Evolutionary conservation across 73 alveolate species (phyloP).

Genomic region (Durusdinium trenchii): DNA sequence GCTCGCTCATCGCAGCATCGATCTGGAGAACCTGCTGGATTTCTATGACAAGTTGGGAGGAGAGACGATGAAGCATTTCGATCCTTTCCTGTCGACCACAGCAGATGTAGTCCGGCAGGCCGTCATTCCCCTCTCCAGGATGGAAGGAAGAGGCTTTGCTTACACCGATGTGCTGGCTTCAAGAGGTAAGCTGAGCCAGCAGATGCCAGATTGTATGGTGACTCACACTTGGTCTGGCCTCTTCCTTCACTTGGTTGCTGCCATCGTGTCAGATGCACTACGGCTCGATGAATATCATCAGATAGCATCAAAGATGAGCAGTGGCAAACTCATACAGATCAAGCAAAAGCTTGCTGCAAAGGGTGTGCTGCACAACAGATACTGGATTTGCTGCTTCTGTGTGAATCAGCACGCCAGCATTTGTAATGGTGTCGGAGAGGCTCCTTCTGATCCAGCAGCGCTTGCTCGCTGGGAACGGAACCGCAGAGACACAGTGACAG

Average conservation of each 20-base stretch:
- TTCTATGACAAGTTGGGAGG: not conserved
- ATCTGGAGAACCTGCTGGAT: not conserved
- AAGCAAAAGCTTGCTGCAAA: too few species aligned
- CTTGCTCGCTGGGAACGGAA: not conserved
- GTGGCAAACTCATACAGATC: not conserved
- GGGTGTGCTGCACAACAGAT: not conserved
- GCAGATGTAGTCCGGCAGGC: slow-evolving; percentile 25
- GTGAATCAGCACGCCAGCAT: slow-evolving; percentile 34
- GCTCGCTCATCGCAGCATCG: slow-evolving; percentile 1
- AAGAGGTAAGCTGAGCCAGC: not conserved
- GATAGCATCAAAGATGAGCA: not conserved
- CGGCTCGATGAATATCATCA: not conserved
- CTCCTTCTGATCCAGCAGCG: not conserved
- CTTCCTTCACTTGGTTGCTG: slow-evolving; percentile 15
- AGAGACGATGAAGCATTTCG: not conserved
- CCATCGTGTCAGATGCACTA: not conserved
- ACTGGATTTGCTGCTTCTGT: not conserved
- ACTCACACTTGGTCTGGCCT: slow-evolving; percentile 36
- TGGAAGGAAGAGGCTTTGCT: not conserved
- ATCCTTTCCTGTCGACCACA: not conserved
- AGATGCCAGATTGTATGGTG: slow-evolving; percentile 9
- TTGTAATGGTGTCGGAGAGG: not conserved
- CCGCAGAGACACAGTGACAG: not conserved
- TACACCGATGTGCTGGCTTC: not conserved
- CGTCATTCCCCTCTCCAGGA: not conserved